A percentile compares a stretch with the other conserved stretches of the same genome.
Conservation (phyloP, 805 yeast genomes). For the Candida orba region DNA sequence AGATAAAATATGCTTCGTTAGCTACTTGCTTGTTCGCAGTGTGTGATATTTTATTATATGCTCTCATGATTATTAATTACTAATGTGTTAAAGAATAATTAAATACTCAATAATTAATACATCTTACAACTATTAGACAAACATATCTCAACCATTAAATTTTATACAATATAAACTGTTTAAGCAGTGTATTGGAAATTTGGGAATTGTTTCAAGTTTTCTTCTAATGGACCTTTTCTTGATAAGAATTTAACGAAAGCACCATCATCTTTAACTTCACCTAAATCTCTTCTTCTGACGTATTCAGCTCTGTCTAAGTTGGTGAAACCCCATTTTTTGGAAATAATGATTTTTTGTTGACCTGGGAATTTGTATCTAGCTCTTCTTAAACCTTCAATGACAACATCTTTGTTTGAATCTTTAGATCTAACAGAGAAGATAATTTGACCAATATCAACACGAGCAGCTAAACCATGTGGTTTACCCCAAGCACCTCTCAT, state of each 20-base stretch:
- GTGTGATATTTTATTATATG: too few relatives aligned
- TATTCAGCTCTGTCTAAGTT: conserved; percentile 96
- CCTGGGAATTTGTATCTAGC: conserved; percentile 99
- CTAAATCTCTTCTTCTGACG: conserved; percentile 81
- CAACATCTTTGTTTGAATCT: conserved; percentile 96
- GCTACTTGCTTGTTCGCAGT: too few relatives aligned
- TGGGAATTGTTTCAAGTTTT: conserved; percentile 92
- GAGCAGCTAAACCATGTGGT: conserved; percentile 99
- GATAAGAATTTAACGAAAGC: conserved; percentile 98
- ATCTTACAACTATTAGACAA: background rate
- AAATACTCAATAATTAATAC: too few relatives aligned
- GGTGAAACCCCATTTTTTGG: conserved; percentile 99
- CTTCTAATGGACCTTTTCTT: conserved; percentile 91
- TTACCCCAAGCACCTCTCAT: conserved; percentile 99
- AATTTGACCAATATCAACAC: conserved; percentile 98
- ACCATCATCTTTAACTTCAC: conserved; percentile 99
- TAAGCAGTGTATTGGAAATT: conserved; percentile 47
- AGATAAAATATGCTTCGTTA: too few relatives aligned
- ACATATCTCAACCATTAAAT: conserved; percentile 2
- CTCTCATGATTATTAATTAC: too few relatives aligned
- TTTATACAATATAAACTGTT: conserved; percentile 10
- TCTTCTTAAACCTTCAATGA: conserved; percentile 99
- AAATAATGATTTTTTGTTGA: conserved; percentile 98
- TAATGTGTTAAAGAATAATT: too few relatives aligned
- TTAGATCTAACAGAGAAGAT: conserved; percentile 97